phyloP scores from a whole-genome alignment of 2,329 filamentous ascomycete species.

The Aspergillus sp. region DNA sequence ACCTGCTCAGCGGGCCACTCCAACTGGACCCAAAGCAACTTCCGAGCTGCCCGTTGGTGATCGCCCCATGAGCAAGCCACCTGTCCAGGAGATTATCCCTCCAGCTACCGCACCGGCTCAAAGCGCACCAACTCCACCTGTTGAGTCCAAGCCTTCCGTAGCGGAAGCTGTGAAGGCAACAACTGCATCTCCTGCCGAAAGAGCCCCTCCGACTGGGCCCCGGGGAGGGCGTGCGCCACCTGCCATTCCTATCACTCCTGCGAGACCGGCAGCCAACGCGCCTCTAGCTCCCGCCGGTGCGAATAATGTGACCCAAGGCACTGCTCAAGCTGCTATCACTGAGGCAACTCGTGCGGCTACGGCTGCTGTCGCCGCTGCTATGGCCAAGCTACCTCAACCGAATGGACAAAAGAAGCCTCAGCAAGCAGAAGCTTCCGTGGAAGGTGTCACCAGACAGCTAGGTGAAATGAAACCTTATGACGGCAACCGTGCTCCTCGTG shows the following conservation, averaged over 20 bases:
- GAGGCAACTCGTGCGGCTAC: conserved; percentile 51
- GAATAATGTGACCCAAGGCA: conserved; percentile 28
- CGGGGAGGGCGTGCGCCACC: conserved; percentile 46
- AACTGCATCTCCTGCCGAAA: conserved; percentile 23
- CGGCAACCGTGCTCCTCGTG: conserved; percentile 36
- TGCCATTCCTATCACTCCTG: conserved; percentile 45
- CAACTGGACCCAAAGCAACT: conserved; percentile 35
- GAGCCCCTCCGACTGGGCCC: conserved; percentile 31
- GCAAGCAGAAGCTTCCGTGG: conserved; percentile 36
- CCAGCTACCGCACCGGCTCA: conserved; percentile 29
- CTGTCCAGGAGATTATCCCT: conserved; percentile 35
- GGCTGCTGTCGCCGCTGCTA: conserved; percentile 51
- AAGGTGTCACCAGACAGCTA: conserved; percentile 46
- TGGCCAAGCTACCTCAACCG: conserved; percentile 50
- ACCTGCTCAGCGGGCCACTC: conserved; percentile 38
- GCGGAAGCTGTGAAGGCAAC: conserved; percentile 35
- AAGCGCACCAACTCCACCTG: conserved; percentile 35
- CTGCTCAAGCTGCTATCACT: conserved; percentile 40
- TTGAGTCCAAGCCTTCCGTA: conserved; percentile 40
- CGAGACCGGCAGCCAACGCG: conserved; percentile 33
- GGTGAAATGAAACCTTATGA: conserved; percentile 47
- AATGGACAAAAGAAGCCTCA: conserved; percentile 34
- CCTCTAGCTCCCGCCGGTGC: conserved; percentile 25
- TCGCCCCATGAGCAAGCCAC: conserved; percentile 36
- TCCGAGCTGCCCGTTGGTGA: conserved; percentile 46